Percentiles rank a stretch among this genome's conserved stretches.
These are phyloP conservation scores for Phymatotrichopsis omnivora DNA, from an alignment of 2,329 filamentous ascomycete species.

Conservation along the genomic window DNA sequence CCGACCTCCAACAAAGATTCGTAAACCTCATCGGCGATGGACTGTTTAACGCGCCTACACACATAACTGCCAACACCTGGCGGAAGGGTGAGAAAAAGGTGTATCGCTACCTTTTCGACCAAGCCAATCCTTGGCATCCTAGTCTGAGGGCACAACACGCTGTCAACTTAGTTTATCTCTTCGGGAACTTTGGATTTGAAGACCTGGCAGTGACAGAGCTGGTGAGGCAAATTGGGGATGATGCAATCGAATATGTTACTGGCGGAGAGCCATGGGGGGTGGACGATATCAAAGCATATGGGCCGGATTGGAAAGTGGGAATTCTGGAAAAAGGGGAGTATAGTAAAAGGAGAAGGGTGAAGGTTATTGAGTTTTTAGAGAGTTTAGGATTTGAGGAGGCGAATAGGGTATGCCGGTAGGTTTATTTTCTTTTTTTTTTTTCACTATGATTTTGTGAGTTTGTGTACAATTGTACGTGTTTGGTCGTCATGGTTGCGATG, in stretches of 20 bases:
- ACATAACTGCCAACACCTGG: background rate
- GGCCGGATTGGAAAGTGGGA: background rate
- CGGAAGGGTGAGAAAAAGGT: constrained; percentile 1
- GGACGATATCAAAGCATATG: background rate
- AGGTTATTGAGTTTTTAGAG: background rate
- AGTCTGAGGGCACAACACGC: background rate
- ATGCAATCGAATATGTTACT: constrained; percentile 1
- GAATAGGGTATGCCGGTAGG: too few relatives aligned
- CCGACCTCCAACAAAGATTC: background rate
- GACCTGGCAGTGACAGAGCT: background rate
- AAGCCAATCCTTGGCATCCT: constrained; percentile 4
- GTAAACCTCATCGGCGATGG: background rate
- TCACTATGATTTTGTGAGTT: too few relatives aligned
- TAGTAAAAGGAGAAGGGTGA: constrained; percentile 5
- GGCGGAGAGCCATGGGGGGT: background rate
- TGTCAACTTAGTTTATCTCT: constrained; percentile 3
- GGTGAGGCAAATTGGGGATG: background rate
- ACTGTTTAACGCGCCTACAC: background rate
- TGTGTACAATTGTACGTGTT: too few relatives aligned
- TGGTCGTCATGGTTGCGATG: too few relatives aligned
- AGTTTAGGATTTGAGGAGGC: background rate
- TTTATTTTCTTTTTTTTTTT: too few relatives aligned
- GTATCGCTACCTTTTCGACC: constrained; percentile 4
- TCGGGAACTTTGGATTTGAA: background rate
- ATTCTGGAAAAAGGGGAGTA: background rate